These are phyloP conservation scores for Penicillium parvum DNA, from an alignment of 495 filamentous ascomycete species.

Conservation along the genomic window DNA sequence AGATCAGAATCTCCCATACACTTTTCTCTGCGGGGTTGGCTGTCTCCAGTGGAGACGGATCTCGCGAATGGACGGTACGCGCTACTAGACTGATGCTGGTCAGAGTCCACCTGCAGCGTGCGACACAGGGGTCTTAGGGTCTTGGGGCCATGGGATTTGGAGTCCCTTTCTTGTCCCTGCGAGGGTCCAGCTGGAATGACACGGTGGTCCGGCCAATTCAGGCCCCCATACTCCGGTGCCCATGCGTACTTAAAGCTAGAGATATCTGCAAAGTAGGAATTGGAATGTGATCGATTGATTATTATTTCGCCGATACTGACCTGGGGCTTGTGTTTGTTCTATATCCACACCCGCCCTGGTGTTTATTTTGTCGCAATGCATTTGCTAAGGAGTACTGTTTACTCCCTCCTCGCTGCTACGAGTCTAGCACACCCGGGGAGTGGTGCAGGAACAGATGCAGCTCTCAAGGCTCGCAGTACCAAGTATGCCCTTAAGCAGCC, in stretches of 20 bases:
- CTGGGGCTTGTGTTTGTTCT: neutral
- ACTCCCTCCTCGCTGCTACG: constrained; percentile 14
- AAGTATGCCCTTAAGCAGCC: constrained; percentile 28
- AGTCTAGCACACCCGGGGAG: constrained; percentile 13
- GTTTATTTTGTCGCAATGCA: constrained; percentile 9
- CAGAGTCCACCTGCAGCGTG: constrained; percentile 2
- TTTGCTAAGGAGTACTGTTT: constrained; percentile 8
- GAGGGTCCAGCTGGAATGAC: constrained; percentile 2
- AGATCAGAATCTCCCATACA: constrained; percentile 8
- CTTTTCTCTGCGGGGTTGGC: constrained; percentile 16
- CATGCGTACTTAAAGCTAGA: constrained; percentile 18
- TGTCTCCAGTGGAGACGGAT: constrained; percentile 12
- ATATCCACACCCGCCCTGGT: neutral
- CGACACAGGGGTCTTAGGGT: constrained; percentile 8
- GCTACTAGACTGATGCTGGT: constrained; percentile 3
- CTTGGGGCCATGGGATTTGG: too few relatives aligned
- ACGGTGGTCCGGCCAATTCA: constrained; percentile 4
- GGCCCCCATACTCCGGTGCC: neutral
- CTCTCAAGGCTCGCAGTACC: constrained; percentile 12
- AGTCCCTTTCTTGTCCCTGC: constrained; percentile 1
- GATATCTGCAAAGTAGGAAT: too few relatives aligned
- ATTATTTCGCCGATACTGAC: neutral
- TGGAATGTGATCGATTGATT: neutral
- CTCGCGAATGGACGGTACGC: constrained; percentile 5
- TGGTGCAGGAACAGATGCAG: neutral